Evolutionary conservation across 164 flowering plant species (phyloP).

Genomic region (Liquidambar formosana): DNA sequence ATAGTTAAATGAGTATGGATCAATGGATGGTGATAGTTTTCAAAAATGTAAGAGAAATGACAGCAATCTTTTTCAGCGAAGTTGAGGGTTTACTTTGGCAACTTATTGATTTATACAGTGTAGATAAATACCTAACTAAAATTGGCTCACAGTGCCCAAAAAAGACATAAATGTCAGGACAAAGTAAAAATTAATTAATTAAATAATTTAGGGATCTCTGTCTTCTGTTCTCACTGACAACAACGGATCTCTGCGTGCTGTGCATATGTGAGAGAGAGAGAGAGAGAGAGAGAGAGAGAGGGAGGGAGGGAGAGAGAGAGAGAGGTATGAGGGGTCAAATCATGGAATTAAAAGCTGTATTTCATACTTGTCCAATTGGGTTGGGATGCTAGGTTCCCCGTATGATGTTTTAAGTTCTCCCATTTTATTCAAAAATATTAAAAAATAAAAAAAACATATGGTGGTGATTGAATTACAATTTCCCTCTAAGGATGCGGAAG

Average conservation of each 20-base stretch:
- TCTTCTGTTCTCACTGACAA: conserved; percentile 37
- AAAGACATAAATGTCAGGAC: conserved; percentile 1
- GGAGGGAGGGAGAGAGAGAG: conserved; percentile 13
- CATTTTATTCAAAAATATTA: no score
- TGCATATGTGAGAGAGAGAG: not conserved
- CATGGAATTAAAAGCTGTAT: conserved; percentile 11
- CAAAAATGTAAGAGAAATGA: conserved; percentile 23
- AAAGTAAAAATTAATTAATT: not conserved
- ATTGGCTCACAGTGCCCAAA: not conserved
- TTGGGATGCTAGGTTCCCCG: no score
- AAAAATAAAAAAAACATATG: no score
- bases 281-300: conserved; percentile 3
- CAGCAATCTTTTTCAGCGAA: conserved; percentile 34
- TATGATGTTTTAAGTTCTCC: no score
- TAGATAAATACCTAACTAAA: not conserved
- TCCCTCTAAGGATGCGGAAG: no score
- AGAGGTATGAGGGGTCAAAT: conserved; percentile 42
- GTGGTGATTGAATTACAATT: no score
- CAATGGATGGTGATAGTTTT: conserved; percentile 29
- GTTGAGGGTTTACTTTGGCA: conserved; percentile 2
- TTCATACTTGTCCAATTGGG: conserved; percentile 14
- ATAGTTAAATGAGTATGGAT: not conserved
- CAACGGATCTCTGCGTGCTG: conserved; percentile 35
- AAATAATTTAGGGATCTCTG: conserved; percentile 25
- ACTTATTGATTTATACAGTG: not conserved